phyloP scores from a whole-genome alignment of 768 basidiomycete genomes.

The Leccinum boreale region DNA sequence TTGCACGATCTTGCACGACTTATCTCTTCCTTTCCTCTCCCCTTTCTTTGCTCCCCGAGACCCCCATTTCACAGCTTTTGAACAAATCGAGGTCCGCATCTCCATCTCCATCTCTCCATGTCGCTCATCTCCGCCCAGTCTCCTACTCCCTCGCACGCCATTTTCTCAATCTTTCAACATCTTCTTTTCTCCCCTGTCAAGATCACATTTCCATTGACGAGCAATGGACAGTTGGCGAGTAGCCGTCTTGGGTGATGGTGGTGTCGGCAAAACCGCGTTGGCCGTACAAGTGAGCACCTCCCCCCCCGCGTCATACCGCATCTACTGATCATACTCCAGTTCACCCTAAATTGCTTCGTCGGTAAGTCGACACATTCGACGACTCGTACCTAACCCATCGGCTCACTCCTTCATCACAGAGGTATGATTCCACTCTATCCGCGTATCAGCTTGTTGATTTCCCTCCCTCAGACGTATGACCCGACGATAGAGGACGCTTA shows the following conservation, averaged over 20 bases:
- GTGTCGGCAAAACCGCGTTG: slow-evolving; percentile 95
- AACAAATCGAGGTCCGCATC: slow-evolving; percentile 27
- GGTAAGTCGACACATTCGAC: slow-evolving; percentile 49
- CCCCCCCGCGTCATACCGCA: background rate
- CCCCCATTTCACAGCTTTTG: slow-evolving; percentile 32
- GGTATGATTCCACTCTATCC: slow-evolving; percentile 36
- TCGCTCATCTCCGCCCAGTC: slow-evolving; percentile 20
- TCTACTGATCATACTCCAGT: slow-evolving; percentile 48
- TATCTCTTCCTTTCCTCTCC: slow-evolving; percentile 36
- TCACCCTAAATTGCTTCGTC: slow-evolving; percentile 94
- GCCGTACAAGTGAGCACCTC: slow-evolving; percentile 77
- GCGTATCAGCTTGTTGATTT: slow-evolving; percentile 5
- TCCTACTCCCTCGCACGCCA: slow-evolving; percentile 11
- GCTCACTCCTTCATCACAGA: slow-evolving; percentile 39
- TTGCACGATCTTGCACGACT: slow-evolving; percentile 68
- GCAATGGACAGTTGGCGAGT: slow-evolving; percentile 95
- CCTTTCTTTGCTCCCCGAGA: slow-evolving; percentile 35
- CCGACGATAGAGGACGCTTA: slow-evolving; percentile 99
- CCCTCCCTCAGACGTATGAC: slow-evolving; percentile 75
- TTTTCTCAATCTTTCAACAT: slow-evolving; percentile 29
- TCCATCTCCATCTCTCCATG: slow-evolving; percentile 18
- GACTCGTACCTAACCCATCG: slow-evolving; percentile 9
- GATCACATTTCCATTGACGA: slow-evolving; percentile 19
- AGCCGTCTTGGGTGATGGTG: slow-evolving; percentile 94
- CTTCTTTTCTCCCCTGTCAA: slow-evolving; percentile 17